These are phyloP conservation scores for Sextonia rubra DNA, from an alignment of 164 flowering plant species.

Conservation along the genomic window DNA sequence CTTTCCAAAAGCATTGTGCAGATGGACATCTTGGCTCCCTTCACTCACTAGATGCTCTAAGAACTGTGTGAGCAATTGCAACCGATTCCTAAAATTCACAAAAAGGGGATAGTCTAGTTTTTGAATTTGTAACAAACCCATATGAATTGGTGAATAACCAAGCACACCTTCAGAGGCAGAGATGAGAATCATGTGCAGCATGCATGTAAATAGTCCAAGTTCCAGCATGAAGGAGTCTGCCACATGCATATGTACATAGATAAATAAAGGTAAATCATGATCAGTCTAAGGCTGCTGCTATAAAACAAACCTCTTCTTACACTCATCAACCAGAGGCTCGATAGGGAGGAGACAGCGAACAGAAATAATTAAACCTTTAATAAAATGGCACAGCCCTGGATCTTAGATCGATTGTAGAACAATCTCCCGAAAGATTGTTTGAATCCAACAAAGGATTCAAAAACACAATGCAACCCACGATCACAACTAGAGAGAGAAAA, in stretches of 20 bases:
- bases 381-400: no score
- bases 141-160: background rate
- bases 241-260: background rate
- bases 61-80: constrained; percentile 93
- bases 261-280: background rate
- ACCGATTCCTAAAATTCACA: constrained; percentile 61
- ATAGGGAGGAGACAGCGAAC: constrained; percentile 91
- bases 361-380: constrained; percentile 70
- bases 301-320: constrained; percentile 80
- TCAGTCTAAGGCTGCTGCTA: background rate
- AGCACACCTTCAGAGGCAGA: constrained; percentile 6
- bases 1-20: constrained; percentile 98
- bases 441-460: no score
- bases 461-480: no score
- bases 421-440: no score
- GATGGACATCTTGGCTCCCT: constrained; percentile 99
- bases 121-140: constrained; percentile 13
- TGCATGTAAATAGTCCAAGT: background rate
- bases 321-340: constrained; percentile 96
- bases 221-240: background rate
- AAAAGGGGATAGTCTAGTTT: background rate
- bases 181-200: background rate
- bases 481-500: no score
- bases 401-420: no score
- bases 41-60: constrained; percentile 99